These are phyloP conservation scores for Magnaporthiopsis incrustans DNA, from an alignment of 2,329 filamentous ascomycete species.

Conservation along the genomic window DNA sequence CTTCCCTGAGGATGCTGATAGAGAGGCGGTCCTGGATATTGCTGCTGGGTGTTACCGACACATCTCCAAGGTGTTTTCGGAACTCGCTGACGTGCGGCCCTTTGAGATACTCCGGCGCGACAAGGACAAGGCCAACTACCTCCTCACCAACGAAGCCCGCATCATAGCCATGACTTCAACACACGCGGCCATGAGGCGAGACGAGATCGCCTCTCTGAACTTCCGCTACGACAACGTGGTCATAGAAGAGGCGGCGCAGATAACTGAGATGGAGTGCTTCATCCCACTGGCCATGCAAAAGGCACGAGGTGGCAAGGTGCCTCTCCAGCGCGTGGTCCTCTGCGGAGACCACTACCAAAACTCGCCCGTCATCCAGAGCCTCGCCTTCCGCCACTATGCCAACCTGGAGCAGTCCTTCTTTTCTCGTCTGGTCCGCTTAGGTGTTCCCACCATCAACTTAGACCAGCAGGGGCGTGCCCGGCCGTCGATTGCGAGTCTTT, in stretches of 20 bases:
- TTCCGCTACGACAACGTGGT: slow-evolving; percentile 97
- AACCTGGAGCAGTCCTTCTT: slow-evolving; percentile 96
- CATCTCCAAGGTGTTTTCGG: slow-evolving; percentile 81
- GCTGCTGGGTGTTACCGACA: slow-evolving; percentile 82
- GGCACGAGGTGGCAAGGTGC: slow-evolving; percentile 61
- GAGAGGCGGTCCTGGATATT: slow-evolving; percentile 64
- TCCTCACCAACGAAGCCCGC: slow-evolving; percentile 90
- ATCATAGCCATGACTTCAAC: slow-evolving; percentile 99
- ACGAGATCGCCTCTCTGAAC: slow-evolving; percentile 83
- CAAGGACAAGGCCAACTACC: slow-evolving; percentile 90
- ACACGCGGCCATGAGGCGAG: slow-evolving; percentile 87
- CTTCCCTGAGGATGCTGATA: slow-evolving; percentile 59
- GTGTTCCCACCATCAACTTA: slow-evolving; percentile 82
- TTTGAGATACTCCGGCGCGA: slow-evolving; percentile 89
- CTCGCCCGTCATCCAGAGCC: slow-evolving; percentile 88
- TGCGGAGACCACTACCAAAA: slow-evolving; percentile 97
- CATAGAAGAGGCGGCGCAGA: slow-evolving; percentile 97
- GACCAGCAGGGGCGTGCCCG: slow-evolving; percentile 91
- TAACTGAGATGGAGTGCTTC: slow-evolving; percentile 96
- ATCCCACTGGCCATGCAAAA: slow-evolving; percentile 91
- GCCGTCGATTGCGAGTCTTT: slow-evolving; percentile 78
- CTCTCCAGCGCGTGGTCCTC: slow-evolving; percentile 79
- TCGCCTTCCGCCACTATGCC: slow-evolving; percentile 89
- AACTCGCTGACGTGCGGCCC: slow-evolving; percentile 85
- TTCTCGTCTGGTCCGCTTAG: slow-evolving; percentile 79